Evolutionary conservation across 2,329 filamentous ascomycete genomes (phyloP).

Genomic region (Intubia oerlemansii): DNA sequence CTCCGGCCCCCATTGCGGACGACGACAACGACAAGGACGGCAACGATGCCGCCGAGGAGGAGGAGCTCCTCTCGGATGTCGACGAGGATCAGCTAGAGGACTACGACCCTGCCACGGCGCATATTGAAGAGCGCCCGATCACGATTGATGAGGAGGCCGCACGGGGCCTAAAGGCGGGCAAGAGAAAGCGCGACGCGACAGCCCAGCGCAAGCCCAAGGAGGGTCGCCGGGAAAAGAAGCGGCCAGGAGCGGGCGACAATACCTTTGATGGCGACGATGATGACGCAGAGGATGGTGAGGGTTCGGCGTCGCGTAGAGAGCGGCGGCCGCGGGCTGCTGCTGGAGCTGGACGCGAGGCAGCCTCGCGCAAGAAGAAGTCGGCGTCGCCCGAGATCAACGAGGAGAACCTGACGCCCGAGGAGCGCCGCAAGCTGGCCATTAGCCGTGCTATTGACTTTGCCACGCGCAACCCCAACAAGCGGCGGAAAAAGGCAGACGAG

Average conservation of each 20-base stretch:
- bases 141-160: conserved; percentile 46
- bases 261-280: conserved; percentile 24
- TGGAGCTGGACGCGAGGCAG: no score
- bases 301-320: conserved; percentile 11
- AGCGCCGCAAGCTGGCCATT: conserved; percentile 63
- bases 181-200: conserved; percentile 33
- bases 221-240: conserved; percentile 48
- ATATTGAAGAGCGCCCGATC: conserved; percentile 41
- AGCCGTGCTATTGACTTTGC: conserved; percentile 77
- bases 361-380: conserved; percentile 23
- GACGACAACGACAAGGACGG: conserved; percentile 14
- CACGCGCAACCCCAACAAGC: conserved; percentile 57
- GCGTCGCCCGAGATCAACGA: conserved; percentile 43
- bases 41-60: conserved; percentile 21
- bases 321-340: conserved; percentile 16
- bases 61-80: conserved; percentile 42
- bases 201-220: conserved; percentile 48
- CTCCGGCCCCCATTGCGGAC: neutral
- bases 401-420: conserved; percentile 62
- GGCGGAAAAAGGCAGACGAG: conserved; percentile 64
- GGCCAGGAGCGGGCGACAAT: conserved; percentile 19
- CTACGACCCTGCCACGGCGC: conserved; percentile 42
- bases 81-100: conserved; percentile 50
- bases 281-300: no score
- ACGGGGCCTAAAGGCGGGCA: conserved; percentile 40